phyloP scores from a whole-genome alignment of 2,329 filamentous ascomycete species.

The Nemania abortiva region DNA sequence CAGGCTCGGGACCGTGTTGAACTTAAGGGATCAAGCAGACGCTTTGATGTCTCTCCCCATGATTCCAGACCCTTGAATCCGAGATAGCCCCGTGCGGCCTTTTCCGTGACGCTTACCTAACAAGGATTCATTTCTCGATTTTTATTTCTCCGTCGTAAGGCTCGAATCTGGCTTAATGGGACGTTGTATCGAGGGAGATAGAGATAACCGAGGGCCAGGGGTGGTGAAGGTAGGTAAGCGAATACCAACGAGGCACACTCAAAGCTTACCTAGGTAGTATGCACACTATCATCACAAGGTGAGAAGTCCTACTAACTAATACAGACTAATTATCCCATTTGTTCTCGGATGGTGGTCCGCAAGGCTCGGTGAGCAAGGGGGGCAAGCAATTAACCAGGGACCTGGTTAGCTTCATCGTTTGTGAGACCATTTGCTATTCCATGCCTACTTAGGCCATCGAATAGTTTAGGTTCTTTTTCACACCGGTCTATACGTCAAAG shows the following conservation, averaged over 20 bases:
- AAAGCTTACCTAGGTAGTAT: conserved; percentile 9
- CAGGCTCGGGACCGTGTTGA: neutral
- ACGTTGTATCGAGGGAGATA: conserved; percentile 16
- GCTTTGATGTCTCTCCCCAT: neutral
- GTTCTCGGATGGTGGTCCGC: neutral
- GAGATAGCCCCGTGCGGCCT: conserved; percentile 1
- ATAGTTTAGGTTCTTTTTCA: neutral
- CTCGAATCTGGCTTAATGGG: conserved; percentile 18
- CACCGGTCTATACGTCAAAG: neutral
- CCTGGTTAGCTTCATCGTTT: neutral
- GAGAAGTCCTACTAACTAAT: neutral
- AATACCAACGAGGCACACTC: conserved; percentile 1
- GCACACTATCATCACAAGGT: conserved; percentile 1
- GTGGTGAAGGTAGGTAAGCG: neutral
- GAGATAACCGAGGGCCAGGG: conserved; percentile 32
- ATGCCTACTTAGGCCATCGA: neutral
- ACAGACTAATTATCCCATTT: conserved; percentile 23
- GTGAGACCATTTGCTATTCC: neutral
- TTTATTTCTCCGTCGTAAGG: conserved; percentile 16
- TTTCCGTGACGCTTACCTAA: conserved; percentile 1
- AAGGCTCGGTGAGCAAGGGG: conserved; percentile 14
- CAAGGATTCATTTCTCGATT: conserved; percentile 11
- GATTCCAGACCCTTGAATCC: conserved; percentile 10
- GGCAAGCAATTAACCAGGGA: conserved; percentile 15
- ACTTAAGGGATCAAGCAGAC: neutral